Evolutionary conservation across 2,329 filamentous ascomycete species (phyloP), one percentile per base, ranked within the genome.

Genomic region (Botrytis tulipae): DNA sequence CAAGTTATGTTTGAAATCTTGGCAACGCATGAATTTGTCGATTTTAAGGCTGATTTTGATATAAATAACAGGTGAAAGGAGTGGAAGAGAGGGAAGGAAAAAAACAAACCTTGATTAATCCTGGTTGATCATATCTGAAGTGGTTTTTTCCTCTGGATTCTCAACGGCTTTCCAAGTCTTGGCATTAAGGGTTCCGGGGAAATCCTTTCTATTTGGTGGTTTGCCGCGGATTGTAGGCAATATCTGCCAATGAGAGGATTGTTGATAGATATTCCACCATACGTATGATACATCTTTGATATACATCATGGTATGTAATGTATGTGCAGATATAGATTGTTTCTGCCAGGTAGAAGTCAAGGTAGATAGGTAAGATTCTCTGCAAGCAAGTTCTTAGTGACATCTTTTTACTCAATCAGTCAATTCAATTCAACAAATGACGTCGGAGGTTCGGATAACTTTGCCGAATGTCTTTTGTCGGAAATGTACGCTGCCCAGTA

Each of bases 1-100:
- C 76, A 78, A 77, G 76, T 61, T 59, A 18, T 20, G 57, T 22
- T 37, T 54, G 54, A 37, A 20, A 54, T 40, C 65, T 67, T 67
- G 65, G 46, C 65, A 67, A 54, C 8, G 46, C 35, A 54, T 54
- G 29, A 70, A 29, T n/a, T 7, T 2, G 51, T 18, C 8, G 12
- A 25, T 69, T 42, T 57, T 32, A 25, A 57, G 51, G 51, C 51
- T 57, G 51, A 57, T 57, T 57, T 57, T 57, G 14, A 57, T 57
- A 57, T 57, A 57, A 29, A 57, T 57, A 57, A 57, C 16, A 29
- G 51, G n/a, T 29, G n/a, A 6, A 57, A 29, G n/a, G 3, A 70
- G 67, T 42, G n/a, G 42, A 14, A 9, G 22, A 1, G 25, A 10
- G 16, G 37, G 22, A 8, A 40, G 22, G n/a, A 62, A 9, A 32